These are phyloP conservation scores for Fusarium protoensiforme DNA, from an alignment of 2,329 filamentous ascomycete species.

Conservation along the genomic window DNA sequence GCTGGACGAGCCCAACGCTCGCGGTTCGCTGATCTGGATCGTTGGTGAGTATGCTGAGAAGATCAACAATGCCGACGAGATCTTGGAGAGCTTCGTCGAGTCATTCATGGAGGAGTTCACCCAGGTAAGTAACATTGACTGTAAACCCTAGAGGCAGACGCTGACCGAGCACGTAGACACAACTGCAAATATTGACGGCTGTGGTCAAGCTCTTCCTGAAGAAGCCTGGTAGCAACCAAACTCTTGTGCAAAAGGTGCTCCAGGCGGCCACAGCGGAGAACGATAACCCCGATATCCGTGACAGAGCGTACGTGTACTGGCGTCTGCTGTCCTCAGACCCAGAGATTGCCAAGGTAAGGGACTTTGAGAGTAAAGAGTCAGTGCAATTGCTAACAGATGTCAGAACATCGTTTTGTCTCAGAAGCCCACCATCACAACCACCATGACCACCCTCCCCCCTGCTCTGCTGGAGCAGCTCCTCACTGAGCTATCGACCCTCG, in stretches of 20 bases:
- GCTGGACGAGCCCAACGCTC: slow-evolving; percentile 90
- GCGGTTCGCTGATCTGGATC: slow-evolving; percentile 96
- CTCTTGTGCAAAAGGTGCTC: slow-evolving; percentile 92
- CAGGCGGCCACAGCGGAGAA: slow-evolving; percentile 93
- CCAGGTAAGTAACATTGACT: slow-evolving; percentile 67
- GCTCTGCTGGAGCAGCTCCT: slow-evolving; percentile 90
- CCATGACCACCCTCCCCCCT: slow-evolving; percentile 88
- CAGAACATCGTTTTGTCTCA: slow-evolving; percentile 89
- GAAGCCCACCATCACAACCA: slow-evolving; percentile 93
- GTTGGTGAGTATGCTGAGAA: slow-evolving; percentile 99
- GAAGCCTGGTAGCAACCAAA: slow-evolving; percentile 91
- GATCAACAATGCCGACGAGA: slow-evolving; percentile 98
- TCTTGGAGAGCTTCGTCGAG: slow-evolving; percentile 90
- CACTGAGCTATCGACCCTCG: slow-evolving; percentile 89
- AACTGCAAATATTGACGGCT: slow-evolving; percentile 95
- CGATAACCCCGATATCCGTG: slow-evolving; percentile 97
- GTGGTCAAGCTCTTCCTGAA: slow-evolving; percentile 98
- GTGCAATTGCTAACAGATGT: slow-evolving; percentile 3
- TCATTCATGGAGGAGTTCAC: slow-evolving; percentile 97
- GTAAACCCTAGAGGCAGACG: neutral
- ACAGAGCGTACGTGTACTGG: slow-evolving; percentile 99
- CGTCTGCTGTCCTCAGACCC: slow-evolving; percentile 92
- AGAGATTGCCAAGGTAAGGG: slow-evolving; percentile 82
- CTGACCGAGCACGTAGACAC: slow-evolving; percentile 69
- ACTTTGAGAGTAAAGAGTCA: neutral